Conservation (phyloP, 345 rosid genomes). For the Syzygium grande region DNA sequence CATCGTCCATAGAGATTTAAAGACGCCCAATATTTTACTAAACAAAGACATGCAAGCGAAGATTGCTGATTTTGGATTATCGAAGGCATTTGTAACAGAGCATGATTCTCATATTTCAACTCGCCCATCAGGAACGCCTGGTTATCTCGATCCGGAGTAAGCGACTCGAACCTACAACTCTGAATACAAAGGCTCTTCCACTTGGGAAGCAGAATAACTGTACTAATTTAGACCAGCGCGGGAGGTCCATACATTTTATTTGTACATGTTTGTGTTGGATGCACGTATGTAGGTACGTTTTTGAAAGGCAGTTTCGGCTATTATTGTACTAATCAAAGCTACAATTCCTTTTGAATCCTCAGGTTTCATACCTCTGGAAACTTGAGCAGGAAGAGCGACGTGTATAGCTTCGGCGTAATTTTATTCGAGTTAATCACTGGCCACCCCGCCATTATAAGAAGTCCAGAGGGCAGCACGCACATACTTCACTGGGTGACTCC, state of each 20-base stretch:
- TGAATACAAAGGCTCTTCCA: not conserved
- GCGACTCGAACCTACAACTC: not conserved
- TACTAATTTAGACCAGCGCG: not conserved
- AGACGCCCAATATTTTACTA: too few relatives aligned
- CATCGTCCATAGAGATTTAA: conserved; percentile 20
- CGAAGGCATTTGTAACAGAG: conserved; percentile 15
- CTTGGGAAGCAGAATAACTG: not conserved
- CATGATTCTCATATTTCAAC: conserved; percentile 6
- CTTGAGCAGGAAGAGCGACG: conserved; percentile 15
- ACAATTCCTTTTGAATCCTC: not conserved
- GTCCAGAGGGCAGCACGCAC: not conserved
- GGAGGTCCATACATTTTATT: not conserved
- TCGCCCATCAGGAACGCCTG: too few relatives aligned
- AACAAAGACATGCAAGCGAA: too few relatives aligned
- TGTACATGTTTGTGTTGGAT: not conserved
- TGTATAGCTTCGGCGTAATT: conserved; percentile 22
- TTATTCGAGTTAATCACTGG: conserved; percentile 28
- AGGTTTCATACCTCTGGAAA: too few relatives aligned
- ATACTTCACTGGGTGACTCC: conserved; percentile 11
- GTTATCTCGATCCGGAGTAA: conserved; percentile 34
- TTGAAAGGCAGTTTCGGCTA: not conserved
- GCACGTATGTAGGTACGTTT: not conserved
- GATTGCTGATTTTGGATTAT: not conserved
- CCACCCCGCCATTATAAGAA: conserved; percentile 8
- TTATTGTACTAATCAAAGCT: not conserved